phyloP scores from a whole-genome alignment of 2,329 filamentous ascomycete genomes.

The Scytalidium sp. region DNA sequence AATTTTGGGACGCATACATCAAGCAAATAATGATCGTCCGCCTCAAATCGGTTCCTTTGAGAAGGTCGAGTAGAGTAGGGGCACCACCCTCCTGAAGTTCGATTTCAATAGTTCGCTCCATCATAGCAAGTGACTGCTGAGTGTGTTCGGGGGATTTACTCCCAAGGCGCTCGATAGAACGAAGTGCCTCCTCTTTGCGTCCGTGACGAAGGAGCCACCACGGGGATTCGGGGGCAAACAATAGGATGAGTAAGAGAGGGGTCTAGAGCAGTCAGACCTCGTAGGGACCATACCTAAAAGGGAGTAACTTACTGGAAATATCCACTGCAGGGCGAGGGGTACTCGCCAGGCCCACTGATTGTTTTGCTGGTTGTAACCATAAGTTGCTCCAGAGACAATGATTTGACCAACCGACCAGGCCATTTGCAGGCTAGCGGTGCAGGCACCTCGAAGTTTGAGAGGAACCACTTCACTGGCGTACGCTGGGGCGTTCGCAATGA shows the following conservation, averaged over 20 bases:
- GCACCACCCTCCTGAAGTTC: constrained; percentile 41
- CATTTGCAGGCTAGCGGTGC: constrained; percentile 61
- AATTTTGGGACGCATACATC: constrained; percentile 57
- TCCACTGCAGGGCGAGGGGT: constrained; percentile 56
- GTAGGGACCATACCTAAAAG: not conserved
- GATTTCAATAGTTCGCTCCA: constrained; percentile 53
- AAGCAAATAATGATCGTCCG: constrained; percentile 55
- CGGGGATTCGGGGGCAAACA: constrained; percentile 34
- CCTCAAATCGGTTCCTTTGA: constrained; percentile 51
- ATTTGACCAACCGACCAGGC: constrained; percentile 61
- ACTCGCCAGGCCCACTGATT: constrained; percentile 36
- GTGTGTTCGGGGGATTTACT: constrained; percentile 34
- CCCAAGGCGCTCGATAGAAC: constrained; percentile 45
- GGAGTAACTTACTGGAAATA: constrained; percentile 41
- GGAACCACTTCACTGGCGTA: constrained; percentile 60
- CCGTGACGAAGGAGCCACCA: constrained; percentile 47
- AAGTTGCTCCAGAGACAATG: constrained; percentile 54
- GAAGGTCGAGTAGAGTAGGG: constrained; percentile 47
- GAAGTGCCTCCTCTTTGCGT: constrained; percentile 30
- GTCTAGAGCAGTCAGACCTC: constrained; percentile 28
- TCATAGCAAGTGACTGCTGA: constrained; percentile 52
- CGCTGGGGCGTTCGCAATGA: constrained; percentile 60
- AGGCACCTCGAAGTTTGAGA: constrained; percentile 50
- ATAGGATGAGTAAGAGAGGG: constrained; percentile 40
- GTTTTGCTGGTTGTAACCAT: constrained; percentile 41